These are phyloP conservation scores for peach (Prunus persica) DNA, from an alignment of 306 rosid species.

Conservation along the genomic window DNA sequence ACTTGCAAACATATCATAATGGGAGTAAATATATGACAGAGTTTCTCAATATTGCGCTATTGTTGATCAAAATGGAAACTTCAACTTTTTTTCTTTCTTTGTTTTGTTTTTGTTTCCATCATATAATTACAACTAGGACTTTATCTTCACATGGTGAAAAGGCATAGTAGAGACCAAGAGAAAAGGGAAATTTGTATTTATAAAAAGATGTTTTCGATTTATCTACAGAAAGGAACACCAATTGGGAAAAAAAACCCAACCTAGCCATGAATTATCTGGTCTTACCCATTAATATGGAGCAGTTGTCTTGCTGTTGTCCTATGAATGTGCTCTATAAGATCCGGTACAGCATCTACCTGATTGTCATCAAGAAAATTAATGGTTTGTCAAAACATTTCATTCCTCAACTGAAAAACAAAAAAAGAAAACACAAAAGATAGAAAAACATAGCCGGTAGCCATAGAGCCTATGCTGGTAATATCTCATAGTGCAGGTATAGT, in stretches of 20 bases:
- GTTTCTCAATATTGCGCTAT: background rate
- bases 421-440: background rate
- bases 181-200: background rate
- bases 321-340: constrained; percentile 81
- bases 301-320: constrained; percentile 77
- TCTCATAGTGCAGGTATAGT: background rate
- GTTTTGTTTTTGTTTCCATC: background rate
- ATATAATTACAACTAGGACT: background rate
- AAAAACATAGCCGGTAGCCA: background rate
- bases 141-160: background rate
- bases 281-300: constrained; percentile 92
- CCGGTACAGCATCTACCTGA: constrained; percentile 97
- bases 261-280: background rate
- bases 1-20: background rate
- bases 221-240: background rate
- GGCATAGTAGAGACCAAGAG: background rate
- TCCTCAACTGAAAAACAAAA: background rate
- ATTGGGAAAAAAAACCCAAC: background rate
- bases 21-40: background rate
- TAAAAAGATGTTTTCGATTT: background rate
- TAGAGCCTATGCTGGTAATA: too few relatives aligned
- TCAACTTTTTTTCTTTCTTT: background rate
- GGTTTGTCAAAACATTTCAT: background rate
- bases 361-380: constrained; percentile 5
- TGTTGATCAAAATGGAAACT: background rate